Evolutionary conservation across 495 filamentous ascomycete genomes (phyloP), one percentile per base, ranked within the genome.

Genomic region (Penicillium steckii): DNA sequence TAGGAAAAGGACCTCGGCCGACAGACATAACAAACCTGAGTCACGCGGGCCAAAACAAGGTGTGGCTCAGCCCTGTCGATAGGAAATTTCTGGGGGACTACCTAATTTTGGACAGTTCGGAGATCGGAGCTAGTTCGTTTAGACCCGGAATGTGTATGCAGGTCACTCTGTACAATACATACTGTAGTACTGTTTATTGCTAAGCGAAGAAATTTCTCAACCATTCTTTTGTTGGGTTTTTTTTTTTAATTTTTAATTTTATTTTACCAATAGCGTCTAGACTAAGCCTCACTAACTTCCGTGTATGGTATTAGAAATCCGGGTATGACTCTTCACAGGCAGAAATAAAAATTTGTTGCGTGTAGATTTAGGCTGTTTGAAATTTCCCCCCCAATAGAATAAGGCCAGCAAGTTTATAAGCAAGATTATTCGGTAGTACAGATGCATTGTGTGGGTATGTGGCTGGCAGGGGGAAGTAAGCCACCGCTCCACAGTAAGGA

Each of bases 41-140:
- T 45, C 52, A 51, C 57, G 38, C 52, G 48, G 47, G 33, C 49
- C 24, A 43, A 33, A 42, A 46, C 44, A 48, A 56, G 52, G 60
- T 63, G 60, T 63, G 60, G 60, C 60, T 60, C 60, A 63, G 60
- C 60, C 60, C 50, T 63, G 53, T 40, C 38, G 48, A n/a, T n/a
- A n/a, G n/a, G n/a, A 44, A 24, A 49, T 25, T 15, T 27, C 38
- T 35, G 32, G 32, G 38, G 33, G 33, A 15, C 8, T 13, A 42
- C 56, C 56, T 55, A 54, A 51, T 56, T 56, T 53, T 56, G 51
- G 57, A 52, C n/a, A 53, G 45, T 47, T 18, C 45, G 32, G 32
- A 35, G 48, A 49, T 55, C 47, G 44, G 41, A 30, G 21, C 42
- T 53, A 38, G 35, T 26, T 48, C 37, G 10, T 23, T n/a, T n/a